These are phyloP conservation scores for Shiraia sp. DNA, from an alignment of 2,329 filamentous ascomycete genomes.

Conservation along the genomic window DNA sequence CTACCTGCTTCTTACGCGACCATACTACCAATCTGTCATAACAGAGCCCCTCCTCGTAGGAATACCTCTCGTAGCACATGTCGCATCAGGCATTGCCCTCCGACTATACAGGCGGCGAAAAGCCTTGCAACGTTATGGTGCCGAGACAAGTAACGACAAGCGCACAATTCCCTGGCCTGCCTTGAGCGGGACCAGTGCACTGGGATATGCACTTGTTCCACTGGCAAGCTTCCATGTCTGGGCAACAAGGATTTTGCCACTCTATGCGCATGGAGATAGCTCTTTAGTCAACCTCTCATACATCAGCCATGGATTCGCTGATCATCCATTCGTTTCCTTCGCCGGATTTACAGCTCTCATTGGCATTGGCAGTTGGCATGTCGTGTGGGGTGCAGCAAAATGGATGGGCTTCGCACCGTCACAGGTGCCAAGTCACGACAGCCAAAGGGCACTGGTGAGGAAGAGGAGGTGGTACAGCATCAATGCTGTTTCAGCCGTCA, in stretches of 20 bases:
- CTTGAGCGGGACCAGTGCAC: conserved; percentile 68
- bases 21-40: conserved; percentile 81
- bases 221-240: conserved; percentile 72
- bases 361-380: conserved; percentile 70
- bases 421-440: conserved; percentile 54
- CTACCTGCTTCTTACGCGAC: conserved; percentile 87
- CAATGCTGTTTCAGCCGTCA: conserved; percentile 63
- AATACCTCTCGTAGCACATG: conserved; percentile 73
- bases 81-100: conserved; percentile 75
- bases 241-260: conserved; percentile 75
- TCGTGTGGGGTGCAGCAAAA: conserved; percentile 82
- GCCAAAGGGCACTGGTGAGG: conserved; percentile 56
- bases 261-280: conserved; percentile 78
- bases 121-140: conserved; percentile 75
- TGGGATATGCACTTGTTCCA: conserved; percentile 72
- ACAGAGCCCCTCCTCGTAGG: conserved; percentile 80
- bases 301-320: conserved; percentile 81
- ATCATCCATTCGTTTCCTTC: conserved; percentile 68
- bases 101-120: conserved; percentile 74
- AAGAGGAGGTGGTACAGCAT: conserved; percentile 72
- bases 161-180: conserved; percentile 65
- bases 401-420: conserved; percentile 72
- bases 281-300: conserved; percentile 84
- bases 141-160: conserved; percentile 60
- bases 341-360: conserved; percentile 71